These are phyloP conservation scores for Pythium brachiatum DNA, from an alignment of 352 stramenopile species.

Conservation along the genomic window DNA sequence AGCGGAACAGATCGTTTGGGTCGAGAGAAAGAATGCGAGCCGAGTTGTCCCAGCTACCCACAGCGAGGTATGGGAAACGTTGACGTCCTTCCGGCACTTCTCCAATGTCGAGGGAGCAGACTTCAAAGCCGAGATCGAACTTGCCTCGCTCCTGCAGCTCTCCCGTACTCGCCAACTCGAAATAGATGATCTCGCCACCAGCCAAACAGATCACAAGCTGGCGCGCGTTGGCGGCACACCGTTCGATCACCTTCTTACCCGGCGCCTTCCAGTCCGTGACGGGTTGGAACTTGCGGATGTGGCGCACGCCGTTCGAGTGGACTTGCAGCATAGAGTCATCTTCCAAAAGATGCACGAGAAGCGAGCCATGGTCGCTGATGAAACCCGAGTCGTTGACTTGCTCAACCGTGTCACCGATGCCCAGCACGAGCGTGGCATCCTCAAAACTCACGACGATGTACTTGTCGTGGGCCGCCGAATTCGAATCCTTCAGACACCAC, in stretches of 20 bases:
- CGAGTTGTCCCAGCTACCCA: slow-evolving; percentile 92
- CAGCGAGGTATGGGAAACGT: slow-evolving; percentile 95
- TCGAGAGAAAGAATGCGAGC: slow-evolving; percentile 95
- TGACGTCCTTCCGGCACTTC: slow-evolving; percentile 92
- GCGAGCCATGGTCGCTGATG: slow-evolving; percentile 92
- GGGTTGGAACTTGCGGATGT: slow-evolving; percentile 92
- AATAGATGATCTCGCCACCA: slow-evolving; percentile 97
- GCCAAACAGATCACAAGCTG: slow-evolving; percentile 97
- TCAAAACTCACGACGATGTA: slow-evolving; percentile 99
- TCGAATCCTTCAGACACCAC: slow-evolving; percentile 93
- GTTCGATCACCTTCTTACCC: slow-evolving; percentile 97
- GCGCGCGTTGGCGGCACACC: slow-evolving; percentile 94
- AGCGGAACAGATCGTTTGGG: slow-evolving; percentile 86
- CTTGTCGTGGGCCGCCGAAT: slow-evolving; percentile 67
- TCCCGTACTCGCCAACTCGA: slow-evolving; percentile 94
- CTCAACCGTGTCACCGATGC: slow-evolving; percentile 97
- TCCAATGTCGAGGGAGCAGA: slow-evolving; percentile 97
- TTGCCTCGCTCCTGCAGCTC: slow-evolving; percentile 93
- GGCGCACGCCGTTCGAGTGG: slow-evolving; percentile 93
- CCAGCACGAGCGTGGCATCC: slow-evolving; percentile 97
- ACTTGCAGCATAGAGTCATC: slow-evolving; percentile 97
- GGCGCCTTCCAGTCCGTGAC: slow-evolving; percentile 97
- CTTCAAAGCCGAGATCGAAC: slow-evolving; percentile 94
- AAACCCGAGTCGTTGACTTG: slow-evolving; percentile 97
- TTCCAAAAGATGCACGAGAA: slow-evolving; percentile 93